Conservation (phyloP, 306 rosid genomes). For the Trichosanthes cucumerina region DNA sequence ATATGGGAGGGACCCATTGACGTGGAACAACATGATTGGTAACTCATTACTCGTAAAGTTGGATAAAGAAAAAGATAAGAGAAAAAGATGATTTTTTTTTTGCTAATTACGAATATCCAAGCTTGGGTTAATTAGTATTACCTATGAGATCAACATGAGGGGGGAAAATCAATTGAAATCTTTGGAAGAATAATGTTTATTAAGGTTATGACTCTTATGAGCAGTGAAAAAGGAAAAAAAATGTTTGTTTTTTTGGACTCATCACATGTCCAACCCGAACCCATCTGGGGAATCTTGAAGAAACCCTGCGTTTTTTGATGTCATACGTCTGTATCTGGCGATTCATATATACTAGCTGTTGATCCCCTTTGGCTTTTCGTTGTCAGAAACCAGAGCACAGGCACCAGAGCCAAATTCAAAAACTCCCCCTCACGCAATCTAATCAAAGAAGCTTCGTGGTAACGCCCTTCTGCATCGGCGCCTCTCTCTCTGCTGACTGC, state of each 20-base stretch:
- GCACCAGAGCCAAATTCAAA: not conserved
- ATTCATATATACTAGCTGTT: not conserved
- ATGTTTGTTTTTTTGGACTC: not conserved
- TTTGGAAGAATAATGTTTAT: not conserved
- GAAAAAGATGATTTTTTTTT: not conserved
- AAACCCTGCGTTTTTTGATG: constrained; percentile 9
- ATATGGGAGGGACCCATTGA: not conserved
- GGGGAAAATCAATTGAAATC: not conserved
- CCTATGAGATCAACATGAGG: not conserved
- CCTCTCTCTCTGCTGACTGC: not conserved
- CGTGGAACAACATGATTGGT: constrained; percentile 4
- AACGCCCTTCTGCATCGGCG: constrained; percentile 10
- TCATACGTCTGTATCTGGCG: constrained; percentile 7
- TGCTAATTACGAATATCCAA: not conserved
- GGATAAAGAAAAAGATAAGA: not conserved
- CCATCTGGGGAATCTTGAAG: constrained; percentile 17
- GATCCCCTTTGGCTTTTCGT: not conserved
- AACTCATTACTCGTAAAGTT: not conserved
- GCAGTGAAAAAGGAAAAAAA: not conserved
- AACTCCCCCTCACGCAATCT: constrained; percentile 13
- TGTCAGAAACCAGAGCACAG: constrained; percentile 2
- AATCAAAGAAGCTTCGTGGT: constrained; percentile 15
- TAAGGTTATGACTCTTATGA: not conserved
- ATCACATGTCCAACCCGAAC: constrained; percentile 14
- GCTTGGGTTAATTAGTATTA: not conserved